A percentile compares a stretch with the other conserved stretches of the same genome.
These are phyloP conservation scores for Schoenoplectus tabernaemontani DNA, from an alignment of 202 grass and related monocot genomes.

Conservation along the genomic window DNA sequence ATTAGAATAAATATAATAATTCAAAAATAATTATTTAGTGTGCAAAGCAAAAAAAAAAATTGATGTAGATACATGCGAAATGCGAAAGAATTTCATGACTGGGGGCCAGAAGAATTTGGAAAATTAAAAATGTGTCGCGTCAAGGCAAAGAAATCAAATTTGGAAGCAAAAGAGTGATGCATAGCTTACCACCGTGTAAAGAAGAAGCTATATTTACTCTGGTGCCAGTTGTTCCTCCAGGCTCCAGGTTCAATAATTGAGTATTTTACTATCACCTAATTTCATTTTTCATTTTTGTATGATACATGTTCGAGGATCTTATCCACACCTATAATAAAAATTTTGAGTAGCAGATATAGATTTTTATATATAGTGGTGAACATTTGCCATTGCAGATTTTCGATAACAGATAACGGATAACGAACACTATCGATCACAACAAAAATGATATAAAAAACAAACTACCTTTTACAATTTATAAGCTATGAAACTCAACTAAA, in stretches of 20 bases:
- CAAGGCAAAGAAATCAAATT: slow-evolving; percentile 11
- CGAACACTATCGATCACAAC: background rate
- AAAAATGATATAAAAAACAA: no score
- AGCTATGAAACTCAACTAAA: background rate
- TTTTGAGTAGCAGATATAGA: background rate
- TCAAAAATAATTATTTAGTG: no score
- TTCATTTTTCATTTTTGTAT: background rate
- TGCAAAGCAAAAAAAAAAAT: no score
- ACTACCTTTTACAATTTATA: background rate
- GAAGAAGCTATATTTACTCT: background rate
- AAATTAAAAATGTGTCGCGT: background rate
- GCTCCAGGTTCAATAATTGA: slow-evolving; percentile 8
- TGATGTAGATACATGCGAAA: background rate
- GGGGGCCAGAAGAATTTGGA: background rate
- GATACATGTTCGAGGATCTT: background rate
- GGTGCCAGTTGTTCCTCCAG: background rate
- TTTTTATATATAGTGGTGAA: background rate
- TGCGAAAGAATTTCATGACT: background rate
- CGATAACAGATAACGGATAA: background rate
- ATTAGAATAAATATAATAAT: no score
- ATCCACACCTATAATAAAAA: background rate
- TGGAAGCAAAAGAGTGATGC: background rate
- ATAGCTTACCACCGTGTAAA: background rate
- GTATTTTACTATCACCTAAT: background rate
- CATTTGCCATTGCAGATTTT: background rate